A percentile compares a stretch with the other conserved stretches of the same genome.
These are phyloP conservation scores for Tripterygium wilfordii DNA, from an alignment of 177 flowering plant genomes.

Conservation along the genomic window DNA sequence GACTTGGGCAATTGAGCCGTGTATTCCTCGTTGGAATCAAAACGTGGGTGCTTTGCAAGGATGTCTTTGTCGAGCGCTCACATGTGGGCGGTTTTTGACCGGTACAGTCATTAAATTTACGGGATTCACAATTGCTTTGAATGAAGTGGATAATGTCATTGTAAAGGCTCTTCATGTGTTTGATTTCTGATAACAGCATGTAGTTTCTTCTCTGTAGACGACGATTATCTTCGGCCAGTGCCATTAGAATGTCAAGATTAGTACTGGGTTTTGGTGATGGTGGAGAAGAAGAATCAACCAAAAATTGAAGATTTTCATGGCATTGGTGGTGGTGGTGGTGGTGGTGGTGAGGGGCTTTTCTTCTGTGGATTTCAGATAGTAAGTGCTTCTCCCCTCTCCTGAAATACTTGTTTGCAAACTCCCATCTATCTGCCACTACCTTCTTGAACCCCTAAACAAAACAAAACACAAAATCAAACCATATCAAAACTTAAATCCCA, in stretches of 20 bases:
- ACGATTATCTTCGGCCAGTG: conserved; percentile 71
- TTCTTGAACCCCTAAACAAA: conserved; percentile 49
- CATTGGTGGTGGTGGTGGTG: conserved; percentile 21
- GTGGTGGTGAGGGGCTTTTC: conserved; percentile 35
- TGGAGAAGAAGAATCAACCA: conserved; percentile 24
- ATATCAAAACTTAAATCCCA: too few relatives aligned
- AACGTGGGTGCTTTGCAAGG: too few relatives aligned
- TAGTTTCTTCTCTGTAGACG: conserved; percentile 67
- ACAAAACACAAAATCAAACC: neutral
- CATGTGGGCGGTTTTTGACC: too few relatives aligned
- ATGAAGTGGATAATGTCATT: conserved; percentile 89
- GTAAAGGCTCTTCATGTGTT: conserved; percentile 85
- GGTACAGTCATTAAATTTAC: too few relatives aligned
- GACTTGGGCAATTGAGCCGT: too few relatives aligned
- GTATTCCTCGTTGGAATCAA: too few relatives aligned
- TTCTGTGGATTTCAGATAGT: conserved; percentile 51
- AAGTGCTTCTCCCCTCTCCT: conserved; percentile 50
- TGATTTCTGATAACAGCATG: conserved; percentile 73
- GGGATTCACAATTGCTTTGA: conserved; percentile 85
- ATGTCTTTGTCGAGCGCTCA: too few relatives aligned
- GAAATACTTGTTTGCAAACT: conserved; percentile 58
- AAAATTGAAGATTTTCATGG: conserved; percentile 2
- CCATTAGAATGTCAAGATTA: conserved; percentile 21
- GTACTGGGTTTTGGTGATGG: conserved; percentile 12
- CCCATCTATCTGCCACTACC: conserved; percentile 62